Conservation (phyloP, 805 yeast species). For the Metschnikowia arizonensis region DNA sequence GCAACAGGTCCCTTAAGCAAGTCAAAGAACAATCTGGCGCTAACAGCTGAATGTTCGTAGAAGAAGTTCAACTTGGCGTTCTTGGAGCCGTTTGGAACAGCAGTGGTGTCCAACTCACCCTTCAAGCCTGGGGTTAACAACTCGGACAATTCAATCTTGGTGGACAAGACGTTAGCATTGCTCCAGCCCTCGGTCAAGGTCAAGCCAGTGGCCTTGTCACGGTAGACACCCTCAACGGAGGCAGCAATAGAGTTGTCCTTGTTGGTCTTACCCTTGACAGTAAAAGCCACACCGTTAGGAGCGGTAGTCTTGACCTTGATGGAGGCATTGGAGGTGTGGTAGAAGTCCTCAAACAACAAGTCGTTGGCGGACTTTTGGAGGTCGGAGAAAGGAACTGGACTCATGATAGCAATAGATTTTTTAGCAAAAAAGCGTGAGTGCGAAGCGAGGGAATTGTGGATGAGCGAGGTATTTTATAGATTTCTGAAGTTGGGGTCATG, state of each 20-base stretch:
- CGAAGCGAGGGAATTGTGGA: slow-evolving; percentile 14
- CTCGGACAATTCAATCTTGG: slow-evolving; percentile 90
- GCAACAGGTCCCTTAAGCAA: slow-evolving; percentile 93
- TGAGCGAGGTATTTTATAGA: slow-evolving; percentile 14
- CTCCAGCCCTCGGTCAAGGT: slow-evolving; percentile 98
- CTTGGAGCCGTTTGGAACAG: slow-evolving; percentile 80
- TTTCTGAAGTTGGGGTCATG: slow-evolving; percentile 9
- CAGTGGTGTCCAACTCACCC: slow-evolving; percentile 83
- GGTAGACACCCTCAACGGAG: slow-evolving; percentile 83
- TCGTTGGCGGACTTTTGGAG: slow-evolving; percentile 90
- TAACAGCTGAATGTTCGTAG: slow-evolving; percentile 89
- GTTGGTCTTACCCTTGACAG: slow-evolving; percentile 85
- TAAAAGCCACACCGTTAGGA: slow-evolving; percentile 93
- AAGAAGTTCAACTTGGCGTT: slow-evolving; percentile 85
- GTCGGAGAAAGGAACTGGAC: slow-evolving; percentile 88
- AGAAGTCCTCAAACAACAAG: slow-evolving; percentile 87
- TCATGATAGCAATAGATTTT: slow-evolving; percentile 24
- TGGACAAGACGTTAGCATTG: slow-evolving; percentile 84
- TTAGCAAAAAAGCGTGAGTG: slow-evolving; percentile 5
- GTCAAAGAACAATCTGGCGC: slow-evolving; percentile 93
- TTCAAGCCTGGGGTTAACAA: slow-evolving; percentile 93
- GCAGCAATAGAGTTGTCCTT: slow-evolving; percentile 82
- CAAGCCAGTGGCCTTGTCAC: slow-evolving; percentile 89
- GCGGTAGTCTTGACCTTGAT: slow-evolving; percentile 89
- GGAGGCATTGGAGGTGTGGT: slow-evolving; percentile 82